Evolutionary conservation across 345 rosid species (phyloP).

Genomic region (Rhodamnia rubescens): DNA sequence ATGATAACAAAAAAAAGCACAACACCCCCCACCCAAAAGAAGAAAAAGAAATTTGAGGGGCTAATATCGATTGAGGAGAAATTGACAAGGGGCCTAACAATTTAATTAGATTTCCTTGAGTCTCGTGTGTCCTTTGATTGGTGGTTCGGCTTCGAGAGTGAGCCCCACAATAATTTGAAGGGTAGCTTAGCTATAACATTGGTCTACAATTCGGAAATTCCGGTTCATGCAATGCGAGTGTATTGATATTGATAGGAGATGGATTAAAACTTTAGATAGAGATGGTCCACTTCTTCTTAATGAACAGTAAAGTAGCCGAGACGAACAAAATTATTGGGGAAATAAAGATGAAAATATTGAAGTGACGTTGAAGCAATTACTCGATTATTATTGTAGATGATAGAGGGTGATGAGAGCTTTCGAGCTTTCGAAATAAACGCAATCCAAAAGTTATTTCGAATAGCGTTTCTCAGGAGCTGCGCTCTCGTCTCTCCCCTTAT

Average conservation of each 20-base stretch:
- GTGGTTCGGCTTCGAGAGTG: not conserved
- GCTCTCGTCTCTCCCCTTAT: not conserved
- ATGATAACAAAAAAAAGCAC: not conserved
- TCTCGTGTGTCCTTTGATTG: not conserved
- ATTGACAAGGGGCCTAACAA: not conserved
- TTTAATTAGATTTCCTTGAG: not conserved
- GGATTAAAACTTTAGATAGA: not conserved
- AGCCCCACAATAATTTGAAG: not conserved
- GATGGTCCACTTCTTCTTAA: not conserved
- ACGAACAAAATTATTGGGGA: not conserved
- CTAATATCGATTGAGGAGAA: not conserved
- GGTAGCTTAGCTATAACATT: not conserved
- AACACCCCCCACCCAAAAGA: not conserved
- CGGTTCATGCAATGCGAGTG: not conserved
- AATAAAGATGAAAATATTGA: not conserved
- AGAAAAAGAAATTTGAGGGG: not conserved
- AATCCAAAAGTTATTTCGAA: not conserved
- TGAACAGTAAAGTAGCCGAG: not conserved
- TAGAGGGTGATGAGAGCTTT: not conserved
- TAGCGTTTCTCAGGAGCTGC: not conserved
- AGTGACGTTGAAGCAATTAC: not conserved
- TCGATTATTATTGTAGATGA: not conserved
- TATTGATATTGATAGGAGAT: not conserved
- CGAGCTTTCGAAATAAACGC: not conserved
- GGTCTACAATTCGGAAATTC: not conserved